These are phyloP conservation scores for Daldinia vernicosa DNA, from an alignment of 495 filamentous ascomycete genomes.

Conservation along the genomic window DNA sequence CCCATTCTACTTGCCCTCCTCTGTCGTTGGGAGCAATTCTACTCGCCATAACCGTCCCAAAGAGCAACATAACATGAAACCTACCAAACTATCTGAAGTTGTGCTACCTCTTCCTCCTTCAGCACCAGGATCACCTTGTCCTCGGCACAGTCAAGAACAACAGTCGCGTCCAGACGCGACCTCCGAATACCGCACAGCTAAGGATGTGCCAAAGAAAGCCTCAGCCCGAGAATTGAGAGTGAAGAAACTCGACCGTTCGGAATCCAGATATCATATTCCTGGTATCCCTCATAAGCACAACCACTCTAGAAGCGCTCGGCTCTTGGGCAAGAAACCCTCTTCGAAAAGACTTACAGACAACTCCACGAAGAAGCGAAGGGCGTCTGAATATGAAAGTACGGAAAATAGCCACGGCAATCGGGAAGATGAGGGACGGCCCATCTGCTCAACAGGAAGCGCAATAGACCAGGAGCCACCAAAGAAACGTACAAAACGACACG, in stretches of 20 bases:
- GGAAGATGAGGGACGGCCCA: too few relatives aligned
- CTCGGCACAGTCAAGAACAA: background rate
- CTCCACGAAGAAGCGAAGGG: background rate
- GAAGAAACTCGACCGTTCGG: background rate
- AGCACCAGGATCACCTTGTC: background rate
- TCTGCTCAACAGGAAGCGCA: too few relatives aligned
- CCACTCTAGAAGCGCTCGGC: background rate
- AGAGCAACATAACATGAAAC: background rate
- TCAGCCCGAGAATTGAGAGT: background rate
- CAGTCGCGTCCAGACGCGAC: background rate
- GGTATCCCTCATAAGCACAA: background rate
- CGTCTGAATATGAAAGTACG: background rate
- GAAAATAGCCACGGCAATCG: background rate
- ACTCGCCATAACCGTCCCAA: background rate
- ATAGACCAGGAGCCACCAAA: too few relatives aligned
- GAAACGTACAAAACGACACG: too few relatives aligned
- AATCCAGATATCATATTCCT: too few relatives aligned
- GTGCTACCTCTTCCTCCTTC: background rate
- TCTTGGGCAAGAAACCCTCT: background rate
- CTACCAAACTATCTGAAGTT: background rate
- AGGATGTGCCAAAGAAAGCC: background rate
- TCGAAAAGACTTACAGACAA: background rate
- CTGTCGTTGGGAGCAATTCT: background rate
- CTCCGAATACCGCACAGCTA: background rate
- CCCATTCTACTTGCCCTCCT: constrained; percentile 1